Evolutionary conservation across 306 rosid species (phyloP).

Genomic region (Vigna hirtella): DNA sequence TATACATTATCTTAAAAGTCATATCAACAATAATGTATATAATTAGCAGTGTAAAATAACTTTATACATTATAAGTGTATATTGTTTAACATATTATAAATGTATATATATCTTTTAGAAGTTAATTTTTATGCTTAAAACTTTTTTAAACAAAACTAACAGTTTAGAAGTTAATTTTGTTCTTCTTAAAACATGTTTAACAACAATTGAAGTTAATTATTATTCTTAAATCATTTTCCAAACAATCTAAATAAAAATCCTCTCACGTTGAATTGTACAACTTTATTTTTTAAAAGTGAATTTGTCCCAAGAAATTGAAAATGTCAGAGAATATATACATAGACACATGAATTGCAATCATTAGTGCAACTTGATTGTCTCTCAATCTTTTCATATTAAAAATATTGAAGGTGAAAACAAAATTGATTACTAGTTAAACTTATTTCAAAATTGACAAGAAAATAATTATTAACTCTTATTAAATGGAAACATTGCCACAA

Average conservation of each 20-base stretch:
- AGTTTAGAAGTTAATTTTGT: too few relatives aligned
- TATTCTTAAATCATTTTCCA: neutral
- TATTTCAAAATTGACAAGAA: neutral
- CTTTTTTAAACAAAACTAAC: too few relatives aligned
- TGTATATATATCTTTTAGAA: neutral
- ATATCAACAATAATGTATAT: too few relatives aligned
- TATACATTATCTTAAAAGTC: too few relatives aligned
- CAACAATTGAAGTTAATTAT: neutral
- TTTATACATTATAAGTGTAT: too few relatives aligned
- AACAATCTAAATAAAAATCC: neutral
- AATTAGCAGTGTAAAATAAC: too few relatives aligned
- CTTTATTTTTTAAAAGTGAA: neutral
- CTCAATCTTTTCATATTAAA: neutral
- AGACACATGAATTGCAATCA: constrained; percentile 13
- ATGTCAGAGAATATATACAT: neutral
- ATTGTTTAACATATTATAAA: too few relatives aligned
- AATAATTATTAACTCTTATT: neutral
- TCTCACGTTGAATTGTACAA: neutral
- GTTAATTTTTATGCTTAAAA: neutral
- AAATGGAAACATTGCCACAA: neutral
- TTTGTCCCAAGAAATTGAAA: neutral
- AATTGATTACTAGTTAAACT: neutral
- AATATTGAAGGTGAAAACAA: neutral
- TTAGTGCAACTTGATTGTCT: constrained; percentile 7
- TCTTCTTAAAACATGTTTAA: too few relatives aligned